Conservation (phyloP, 2,329 filamentous ascomycete genomes). For the Cladosporium sphaerospermum region DNA sequence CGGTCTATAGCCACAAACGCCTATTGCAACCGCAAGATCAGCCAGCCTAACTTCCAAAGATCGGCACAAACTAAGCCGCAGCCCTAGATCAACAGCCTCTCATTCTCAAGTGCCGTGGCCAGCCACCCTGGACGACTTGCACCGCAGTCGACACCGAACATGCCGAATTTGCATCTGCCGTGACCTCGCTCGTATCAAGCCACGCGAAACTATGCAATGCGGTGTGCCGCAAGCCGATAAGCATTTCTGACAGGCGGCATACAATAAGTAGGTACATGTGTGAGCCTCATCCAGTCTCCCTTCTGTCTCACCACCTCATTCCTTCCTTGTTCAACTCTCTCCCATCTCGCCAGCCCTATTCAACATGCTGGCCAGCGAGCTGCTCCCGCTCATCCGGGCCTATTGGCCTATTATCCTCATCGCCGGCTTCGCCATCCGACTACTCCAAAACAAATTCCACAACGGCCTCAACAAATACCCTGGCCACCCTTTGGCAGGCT, state of each 20-base stretch:
- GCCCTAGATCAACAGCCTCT: too few relatives aligned
- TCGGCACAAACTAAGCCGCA: too few relatives aligned
- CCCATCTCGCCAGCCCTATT: slow-evolving; percentile 7
- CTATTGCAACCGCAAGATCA: too few relatives aligned
- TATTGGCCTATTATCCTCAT: slow-evolving; percentile 39
- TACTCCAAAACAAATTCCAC: slow-evolving; percentile 43
- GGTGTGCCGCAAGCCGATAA: slow-evolving; percentile 8
- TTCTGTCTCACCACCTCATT: neutral
- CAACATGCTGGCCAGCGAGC: slow-evolving; percentile 27
- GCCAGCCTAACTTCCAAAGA: too few relatives aligned
- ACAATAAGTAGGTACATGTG: neutral
- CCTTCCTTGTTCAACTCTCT: neutral
- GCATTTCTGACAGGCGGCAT: neutral
- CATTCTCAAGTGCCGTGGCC: too few relatives aligned
- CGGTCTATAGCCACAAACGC: too few relatives aligned
- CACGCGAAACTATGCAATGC: neutral
- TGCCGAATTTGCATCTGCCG: slow-evolving; percentile 6
- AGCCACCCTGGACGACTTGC: too few relatives aligned
- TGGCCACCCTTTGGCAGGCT: slow-evolving; percentile 61
- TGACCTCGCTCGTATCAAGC: neutral
- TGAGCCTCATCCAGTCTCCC: neutral
- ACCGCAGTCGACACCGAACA: too few relatives aligned
- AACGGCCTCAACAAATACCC: slow-evolving; percentile 64
- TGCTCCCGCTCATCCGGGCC: slow-evolving; percentile 23
- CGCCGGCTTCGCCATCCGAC: slow-evolving; percentile 27